Conservation (phyloP, 1,284 basidiomycete species). For the Fomitiporia mediterranea region DNA sequence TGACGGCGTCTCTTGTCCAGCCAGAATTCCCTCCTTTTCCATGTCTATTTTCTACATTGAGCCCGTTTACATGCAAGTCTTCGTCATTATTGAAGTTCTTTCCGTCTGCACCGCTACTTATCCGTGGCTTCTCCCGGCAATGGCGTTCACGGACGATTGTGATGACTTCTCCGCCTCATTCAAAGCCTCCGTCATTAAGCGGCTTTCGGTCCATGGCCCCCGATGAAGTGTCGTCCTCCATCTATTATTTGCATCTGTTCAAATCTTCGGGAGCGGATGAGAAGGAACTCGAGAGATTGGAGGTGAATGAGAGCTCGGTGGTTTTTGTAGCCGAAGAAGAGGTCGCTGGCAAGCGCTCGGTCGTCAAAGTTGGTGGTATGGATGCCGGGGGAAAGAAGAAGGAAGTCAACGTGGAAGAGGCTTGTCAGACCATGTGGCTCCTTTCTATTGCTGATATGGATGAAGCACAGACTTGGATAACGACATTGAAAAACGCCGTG, state of each 20-base stretch:
- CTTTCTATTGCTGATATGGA: slow-evolving; percentile 55
- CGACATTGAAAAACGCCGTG: slow-evolving; percentile 64
- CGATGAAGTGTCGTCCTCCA: slow-evolving; percentile 28
- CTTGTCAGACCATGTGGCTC: slow-evolving; percentile 51
- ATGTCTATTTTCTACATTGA: slow-evolving; percentile 43
- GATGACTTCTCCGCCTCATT: slow-evolving; percentile 46
- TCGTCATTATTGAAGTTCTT: slow-evolving; percentile 60
- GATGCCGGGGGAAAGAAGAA: slow-evolving; percentile 49
- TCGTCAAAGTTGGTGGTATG: slow-evolving; percentile 62
- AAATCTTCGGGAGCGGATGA: slow-evolving; percentile 54
- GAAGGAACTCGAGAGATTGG: slow-evolving; percentile 63
- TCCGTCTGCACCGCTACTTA: slow-evolving; percentile 58
- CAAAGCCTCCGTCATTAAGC: slow-evolving; percentile 5
- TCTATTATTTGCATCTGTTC: slow-evolving; percentile 68
- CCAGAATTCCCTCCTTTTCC: slow-evolving; percentile 52
- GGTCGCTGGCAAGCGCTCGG: slow-evolving; percentile 54
- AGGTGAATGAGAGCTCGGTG: slow-evolving; percentile 68
- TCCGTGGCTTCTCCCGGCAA: slow-evolving; percentile 64
- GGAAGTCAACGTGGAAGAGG: slow-evolving; percentile 42
- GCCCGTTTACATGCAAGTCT: slow-evolving; percentile 46
- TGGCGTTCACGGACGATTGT: slow-evolving; percentile 66
- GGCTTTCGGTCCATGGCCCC: slow-evolving; percentile 22
- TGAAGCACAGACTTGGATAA: slow-evolving; percentile 70
- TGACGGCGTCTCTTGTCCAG: slow-evolving; percentile 28
- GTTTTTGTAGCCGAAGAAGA: slow-evolving; percentile 70